Evolutionary conservation across 1,139 yeast genomes (phyloP).

Genomic region (Lodderomyces elongisporus): DNA sequence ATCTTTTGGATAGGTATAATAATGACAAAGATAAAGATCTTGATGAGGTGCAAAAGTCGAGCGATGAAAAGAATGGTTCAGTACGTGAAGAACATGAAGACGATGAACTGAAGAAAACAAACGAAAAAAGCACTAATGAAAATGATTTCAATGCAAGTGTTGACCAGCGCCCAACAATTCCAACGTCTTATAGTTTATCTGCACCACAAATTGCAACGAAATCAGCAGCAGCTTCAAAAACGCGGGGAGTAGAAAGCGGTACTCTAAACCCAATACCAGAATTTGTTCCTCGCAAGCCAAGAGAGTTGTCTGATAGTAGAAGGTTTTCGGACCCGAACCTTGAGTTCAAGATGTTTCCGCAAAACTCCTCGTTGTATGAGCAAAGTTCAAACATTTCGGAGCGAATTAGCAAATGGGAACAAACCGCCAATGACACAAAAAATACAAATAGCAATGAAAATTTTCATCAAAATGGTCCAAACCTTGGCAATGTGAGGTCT

Average conservation of each 20-base stretch:
- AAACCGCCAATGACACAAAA: conserved; percentile 7
- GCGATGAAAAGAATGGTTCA: conserved; percentile 9
- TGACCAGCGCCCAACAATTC: background rate
- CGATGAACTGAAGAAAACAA: background rate
- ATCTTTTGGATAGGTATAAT: conserved; percentile 53
- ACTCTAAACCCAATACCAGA: conserved; percentile 4
- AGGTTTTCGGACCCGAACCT: conserved; percentile 9
- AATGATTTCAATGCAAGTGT: no score
- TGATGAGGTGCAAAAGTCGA: conserved; percentile 10
- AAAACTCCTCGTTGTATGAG: conserved; percentile 10
- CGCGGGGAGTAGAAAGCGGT: no score
- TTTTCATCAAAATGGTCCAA: conserved; percentile 1
- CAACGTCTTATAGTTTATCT: background rate
- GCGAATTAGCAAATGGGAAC: conserved; percentile 14
- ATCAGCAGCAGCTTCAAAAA: background rate
- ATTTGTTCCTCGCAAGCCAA: conserved; percentile 8
- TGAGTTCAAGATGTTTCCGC: conserved; percentile 12
- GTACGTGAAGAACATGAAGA: conserved; percentile 3
- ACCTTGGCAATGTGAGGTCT: background rate
- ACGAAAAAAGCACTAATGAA: no score
- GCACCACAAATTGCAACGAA: background rate
- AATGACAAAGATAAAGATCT: conserved; percentile 11
- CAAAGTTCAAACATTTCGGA: conserved; percentile 13
- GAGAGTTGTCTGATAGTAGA: conserved; percentile 4
- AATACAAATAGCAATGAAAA: background rate